Conservation (phyloP, 2,329 filamentous ascomycete genomes). For the Pyrenochaeta sp. region DNA sequence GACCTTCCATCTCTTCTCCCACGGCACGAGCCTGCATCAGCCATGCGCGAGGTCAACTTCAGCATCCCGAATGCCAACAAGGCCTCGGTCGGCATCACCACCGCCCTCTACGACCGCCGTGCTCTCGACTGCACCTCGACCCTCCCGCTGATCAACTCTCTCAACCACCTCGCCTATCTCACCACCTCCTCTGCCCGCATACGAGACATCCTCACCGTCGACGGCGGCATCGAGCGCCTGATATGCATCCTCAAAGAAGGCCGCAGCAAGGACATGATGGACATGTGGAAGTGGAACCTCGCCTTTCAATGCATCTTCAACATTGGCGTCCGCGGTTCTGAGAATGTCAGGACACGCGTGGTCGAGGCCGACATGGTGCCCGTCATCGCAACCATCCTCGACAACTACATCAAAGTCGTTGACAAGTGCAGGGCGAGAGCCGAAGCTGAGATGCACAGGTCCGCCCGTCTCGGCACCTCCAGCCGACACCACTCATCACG, state of each 20-base stretch:
- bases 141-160: conserved; percentile 95
- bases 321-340: conserved; percentile 94
- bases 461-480: conserved; percentile 56
- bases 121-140: conserved; percentile 98
- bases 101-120: conserved; percentile 95
- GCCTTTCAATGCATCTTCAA: conserved; percentile 99
- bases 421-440: conserved; percentile 89
- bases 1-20: conserved; percentile 16
- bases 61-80: conserved; percentile 99
- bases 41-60: conserved; percentile 99
- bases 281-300: conserved; percentile 99
- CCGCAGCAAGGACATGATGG: conserved; percentile 97
- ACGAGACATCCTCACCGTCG: conserved; percentile 95
- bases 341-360: conserved; percentile 90
- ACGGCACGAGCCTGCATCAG: conserved; percentile 48
- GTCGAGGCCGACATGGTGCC: conserved; percentile 99
- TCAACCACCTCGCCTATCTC: conserved; percentile 98
- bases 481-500: conserved; percentile 52
- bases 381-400: conserved; percentile 95
- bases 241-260: conserved; percentile 99
- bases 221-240: conserved; percentile 95
- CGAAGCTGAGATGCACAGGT: conserved; percentile 77
- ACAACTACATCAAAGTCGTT: conserved; percentile 97
- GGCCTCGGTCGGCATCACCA: conserved; percentile 98
- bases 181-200: conserved; percentile 98